These are phyloP conservation scores for Orbilia oligospora DNA, from an alignment of 2,329 filamentous ascomycete species.

Conservation along the genomic window DNA sequence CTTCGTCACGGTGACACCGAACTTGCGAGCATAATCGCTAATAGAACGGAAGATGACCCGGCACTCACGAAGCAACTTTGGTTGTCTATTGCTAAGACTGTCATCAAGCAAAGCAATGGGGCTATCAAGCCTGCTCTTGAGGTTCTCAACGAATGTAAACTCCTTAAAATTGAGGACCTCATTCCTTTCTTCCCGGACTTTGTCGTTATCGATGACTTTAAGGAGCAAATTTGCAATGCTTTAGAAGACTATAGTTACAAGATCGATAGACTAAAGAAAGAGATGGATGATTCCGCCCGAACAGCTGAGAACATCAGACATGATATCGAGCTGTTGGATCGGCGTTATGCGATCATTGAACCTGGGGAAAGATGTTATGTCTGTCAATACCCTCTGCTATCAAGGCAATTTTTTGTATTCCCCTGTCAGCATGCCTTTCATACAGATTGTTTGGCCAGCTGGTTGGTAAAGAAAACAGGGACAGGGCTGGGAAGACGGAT, in stretches of 20 bases:
- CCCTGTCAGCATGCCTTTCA: constrained; percentile 99
- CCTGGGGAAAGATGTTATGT: constrained; percentile 94
- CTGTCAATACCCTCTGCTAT: constrained; percentile 86
- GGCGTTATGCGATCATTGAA: constrained; percentile 94
- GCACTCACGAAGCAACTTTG: constrained; percentile 91
- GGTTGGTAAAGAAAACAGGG: constrained; percentile 85
- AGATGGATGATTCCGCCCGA: constrained; percentile 94
- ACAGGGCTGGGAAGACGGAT: constrained; percentile 83
- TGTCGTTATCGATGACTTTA: constrained; percentile 98
- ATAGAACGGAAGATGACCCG: constrained; percentile 83
- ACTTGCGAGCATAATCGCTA: constrained; percentile 88
- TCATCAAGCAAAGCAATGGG: constrained; percentile 86
- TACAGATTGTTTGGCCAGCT: constrained; percentile 89
- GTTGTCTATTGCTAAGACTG: constrained; percentile 94
- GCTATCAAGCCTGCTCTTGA: constrained; percentile 90
- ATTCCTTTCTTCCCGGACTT: constrained; percentile 99
- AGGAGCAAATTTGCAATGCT: constrained; percentile 95
- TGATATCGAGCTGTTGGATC: constrained; percentile 87
- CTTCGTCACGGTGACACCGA: constrained; percentile 91
- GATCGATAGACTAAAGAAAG: constrained; percentile 87
- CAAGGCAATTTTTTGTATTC: constrained; percentile 96
- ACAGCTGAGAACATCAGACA: constrained; percentile 92
- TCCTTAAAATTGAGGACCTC: constrained; percentile 93
- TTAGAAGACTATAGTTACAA: constrained; percentile 93
- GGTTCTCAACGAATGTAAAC: constrained; percentile 89